Evolutionary conservation across 2,329 filamentous ascomycete species (phyloP).

Genomic region (Alternaria brassicicola): DNA sequence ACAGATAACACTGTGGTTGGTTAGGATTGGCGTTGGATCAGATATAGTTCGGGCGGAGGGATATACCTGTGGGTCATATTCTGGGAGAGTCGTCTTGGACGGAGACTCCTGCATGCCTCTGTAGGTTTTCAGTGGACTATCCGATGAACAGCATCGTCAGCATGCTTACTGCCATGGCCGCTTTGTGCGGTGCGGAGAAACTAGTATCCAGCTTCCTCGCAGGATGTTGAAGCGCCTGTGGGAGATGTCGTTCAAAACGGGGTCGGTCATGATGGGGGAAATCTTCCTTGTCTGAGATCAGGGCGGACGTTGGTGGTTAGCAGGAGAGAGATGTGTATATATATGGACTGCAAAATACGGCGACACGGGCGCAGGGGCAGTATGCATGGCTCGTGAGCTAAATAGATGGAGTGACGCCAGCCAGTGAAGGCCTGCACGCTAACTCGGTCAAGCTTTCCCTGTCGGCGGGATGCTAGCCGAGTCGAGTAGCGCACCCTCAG

Average conservation of each 20-base stretch:
- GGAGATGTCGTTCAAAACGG: constrained; percentile 82
- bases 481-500: constrained; percentile 27
- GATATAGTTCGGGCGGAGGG: constrained; percentile 5
- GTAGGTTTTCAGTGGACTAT: constrained; percentile 16
- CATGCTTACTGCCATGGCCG: constrained; percentile 91
- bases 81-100: constrained; percentile 62
- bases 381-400: constrained; percentile 29
- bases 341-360: constrained; percentile 15
- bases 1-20: constrained; percentile 79
- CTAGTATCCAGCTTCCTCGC: constrained; percentile 87
- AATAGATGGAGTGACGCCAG: constrained; percentile 37
- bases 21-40: constrained; percentile 23
- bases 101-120: constrained; percentile 57
- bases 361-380: constrained; percentile 17
- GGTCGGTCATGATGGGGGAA: constrained; percentile 51
- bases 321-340: too few species aligned
- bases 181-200: constrained; percentile 95
- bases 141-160: neutral
- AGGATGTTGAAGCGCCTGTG: constrained; percentile 93
- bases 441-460: constrained; percentile 29
- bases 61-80: constrained; percentile 72
- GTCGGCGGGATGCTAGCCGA: constrained; percentile 32
- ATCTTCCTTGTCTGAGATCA: constrained; percentile 12
- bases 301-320: constrained; percentile 10
- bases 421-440: constrained; percentile 23